Evolutionary conservation across 805 yeast species (phyloP).

Genomic region (Kurtzmaniella fragi): DNA sequence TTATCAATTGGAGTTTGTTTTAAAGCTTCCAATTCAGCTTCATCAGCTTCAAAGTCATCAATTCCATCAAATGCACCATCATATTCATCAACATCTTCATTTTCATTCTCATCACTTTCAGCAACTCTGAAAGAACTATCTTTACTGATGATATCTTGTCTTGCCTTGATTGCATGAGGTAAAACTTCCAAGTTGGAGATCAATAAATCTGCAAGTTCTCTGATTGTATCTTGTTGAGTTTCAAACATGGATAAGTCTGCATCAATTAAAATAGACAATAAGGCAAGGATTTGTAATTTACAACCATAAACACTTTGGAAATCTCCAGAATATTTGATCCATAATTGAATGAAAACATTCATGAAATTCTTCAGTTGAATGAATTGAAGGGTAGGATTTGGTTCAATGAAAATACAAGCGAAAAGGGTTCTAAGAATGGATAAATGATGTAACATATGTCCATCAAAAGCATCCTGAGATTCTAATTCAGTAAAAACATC

Average conservation of each 20-base stretch:
- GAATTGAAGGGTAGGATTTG: slow-evolving; percentile 30
- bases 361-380: slow-evolving; percentile 34
- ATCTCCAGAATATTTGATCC: slow-evolving; percentile 44
- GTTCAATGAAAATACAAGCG: slow-evolving; percentile 34
- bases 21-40: slow-evolving; percentile 78
- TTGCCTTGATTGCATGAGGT: slow-evolving; percentile 46
- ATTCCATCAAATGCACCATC: slow-evolving; percentile 23
- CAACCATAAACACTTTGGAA: slow-evolving; percentile 53
- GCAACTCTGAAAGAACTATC: slow-evolving; percentile 28
- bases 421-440: slow-evolving; percentile 41
- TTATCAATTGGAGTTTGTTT: slow-evolving; percentile 75
- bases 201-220: slow-evolving; percentile 36
- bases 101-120: slow-evolving; percentile 11
- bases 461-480: slow-evolving; percentile 36
- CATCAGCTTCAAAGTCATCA: slow-evolving; percentile 49
- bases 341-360: slow-evolving; percentile 36
- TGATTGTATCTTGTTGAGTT: slow-evolving; percentile 29
- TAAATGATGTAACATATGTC: slow-evolving; percentile 38
- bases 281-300: slow-evolving; percentile 46
- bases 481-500: slow-evolving; percentile 30
- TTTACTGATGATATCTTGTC: slow-evolving; percentile 38
- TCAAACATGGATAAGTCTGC: slow-evolving; percentile 14
- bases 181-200: slow-evolving; percentile 37
- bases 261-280: slow-evolving; percentile 34
- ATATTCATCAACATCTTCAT: slow-evolving; percentile 25